Conservation (phyloP, 352 stramenopile species). For the Phytophthora litchii region DNA sequence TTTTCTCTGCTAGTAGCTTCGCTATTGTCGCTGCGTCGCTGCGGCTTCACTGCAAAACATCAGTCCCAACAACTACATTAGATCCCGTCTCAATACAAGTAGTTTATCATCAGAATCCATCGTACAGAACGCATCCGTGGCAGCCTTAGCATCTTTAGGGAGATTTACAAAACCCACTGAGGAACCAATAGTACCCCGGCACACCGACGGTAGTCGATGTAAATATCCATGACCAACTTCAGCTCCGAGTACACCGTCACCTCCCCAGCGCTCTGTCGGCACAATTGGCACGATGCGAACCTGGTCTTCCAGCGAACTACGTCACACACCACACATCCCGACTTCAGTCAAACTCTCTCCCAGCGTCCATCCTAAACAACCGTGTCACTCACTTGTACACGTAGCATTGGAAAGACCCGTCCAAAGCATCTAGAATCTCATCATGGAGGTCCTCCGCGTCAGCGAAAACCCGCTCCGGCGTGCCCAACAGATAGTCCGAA, state of each 20-base stretch:
- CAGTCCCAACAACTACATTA: neutral
- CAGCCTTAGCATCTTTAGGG: slow-evolving; percentile 65
- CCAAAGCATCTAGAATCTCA: slow-evolving; percentile 89
- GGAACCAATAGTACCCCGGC: slow-evolving; percentile 56
- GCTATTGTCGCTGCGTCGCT: slow-evolving; percentile 11
- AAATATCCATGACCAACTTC: slow-evolving; percentile 97
- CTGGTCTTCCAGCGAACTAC: slow-evolving; percentile 89
- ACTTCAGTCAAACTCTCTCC: neutral
- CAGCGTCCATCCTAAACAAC: neutral
- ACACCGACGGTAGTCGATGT: slow-evolving; percentile 90
- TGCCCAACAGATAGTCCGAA: slow-evolving; percentile 96
- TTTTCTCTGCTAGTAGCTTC: slow-evolving; percentile 1
- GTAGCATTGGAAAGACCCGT: slow-evolving; percentile 96
- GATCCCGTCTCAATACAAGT: neutral
- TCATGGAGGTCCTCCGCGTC: slow-evolving; percentile 89
- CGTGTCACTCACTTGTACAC: slow-evolving; percentile 93
- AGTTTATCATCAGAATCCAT: slow-evolving; percentile 6
- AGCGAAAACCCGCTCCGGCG: slow-evolving; percentile 87
- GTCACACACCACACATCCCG: neutral
- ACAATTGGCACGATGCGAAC: slow-evolving; percentile 92
- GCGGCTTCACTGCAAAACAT: slow-evolving; percentile 39
- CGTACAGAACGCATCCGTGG: slow-evolving; percentile 83
- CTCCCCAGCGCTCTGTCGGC: slow-evolving; percentile 87
- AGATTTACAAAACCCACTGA: slow-evolving; percentile 86
- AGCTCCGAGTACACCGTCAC: slow-evolving; percentile 92